phyloP scores from a whole-genome alignment of 1,284 basidiomycete genomes.

The Trametes hirsuta region DNA sequence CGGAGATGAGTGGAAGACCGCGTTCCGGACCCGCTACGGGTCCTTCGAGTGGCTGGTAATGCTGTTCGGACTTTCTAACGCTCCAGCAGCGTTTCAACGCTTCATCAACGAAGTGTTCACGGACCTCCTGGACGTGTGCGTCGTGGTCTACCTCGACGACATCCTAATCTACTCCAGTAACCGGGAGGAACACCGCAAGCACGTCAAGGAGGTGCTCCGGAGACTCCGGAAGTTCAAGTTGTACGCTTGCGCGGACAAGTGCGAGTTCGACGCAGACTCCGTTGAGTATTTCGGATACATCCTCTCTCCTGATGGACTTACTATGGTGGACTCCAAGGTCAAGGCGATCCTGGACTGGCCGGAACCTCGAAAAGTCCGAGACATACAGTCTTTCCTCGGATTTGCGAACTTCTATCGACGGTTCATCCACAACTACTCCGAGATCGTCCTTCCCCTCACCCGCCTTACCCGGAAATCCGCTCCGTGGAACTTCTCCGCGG shows the following conservation, averaged over 20 bases:
- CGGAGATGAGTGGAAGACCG: conserved; percentile 39
- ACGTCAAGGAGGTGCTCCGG: too few relatives aligned
- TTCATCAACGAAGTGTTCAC: conserved; percentile 12
- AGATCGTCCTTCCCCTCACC: conserved; percentile 40
- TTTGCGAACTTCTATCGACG: too few relatives aligned
- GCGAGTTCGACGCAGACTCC: conserved; percentile 35
- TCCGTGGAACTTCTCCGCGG: conserved; percentile 19
- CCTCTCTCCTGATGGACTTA: too few relatives aligned
- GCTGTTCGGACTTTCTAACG: conserved; percentile 37
- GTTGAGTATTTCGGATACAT: conserved; percentile 7
- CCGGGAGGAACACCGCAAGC: too few relatives aligned
- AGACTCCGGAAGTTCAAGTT: conserved; percentile 36
- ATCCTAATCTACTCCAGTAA: too few relatives aligned
- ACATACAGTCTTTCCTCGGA: too few relatives aligned
- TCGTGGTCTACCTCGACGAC: too few relatives aligned
- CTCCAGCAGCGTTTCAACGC: conserved; percentile 31
- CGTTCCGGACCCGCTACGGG: conserved; percentile 41
- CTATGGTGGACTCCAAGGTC: too few relatives aligned
- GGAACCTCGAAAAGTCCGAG: too few relatives aligned
- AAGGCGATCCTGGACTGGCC: too few relatives aligned
- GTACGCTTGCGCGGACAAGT: conserved; percentile 43
- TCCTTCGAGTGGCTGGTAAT: conserved; percentile 43
- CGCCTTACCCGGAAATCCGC: conserved; percentile 29
- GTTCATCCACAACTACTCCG: too few relatives aligned
- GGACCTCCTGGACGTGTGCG: too few relatives aligned